Evolutionary conservation across 306 rosid species (phyloP).

Genomic region (Mucuna pruriens): DNA sequence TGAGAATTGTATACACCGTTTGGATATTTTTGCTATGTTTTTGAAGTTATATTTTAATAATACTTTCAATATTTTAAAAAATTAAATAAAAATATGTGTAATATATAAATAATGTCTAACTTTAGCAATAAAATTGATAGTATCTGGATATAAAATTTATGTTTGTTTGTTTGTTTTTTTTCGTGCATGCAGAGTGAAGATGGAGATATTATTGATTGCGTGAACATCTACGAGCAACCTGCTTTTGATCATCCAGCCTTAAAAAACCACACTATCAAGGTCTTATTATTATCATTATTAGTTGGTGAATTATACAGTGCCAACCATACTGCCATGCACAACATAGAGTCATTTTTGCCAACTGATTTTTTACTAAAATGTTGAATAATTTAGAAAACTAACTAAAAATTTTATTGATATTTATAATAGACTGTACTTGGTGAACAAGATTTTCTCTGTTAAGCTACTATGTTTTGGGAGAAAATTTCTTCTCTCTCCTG

Average conservation of each 20-base stretch:
- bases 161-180: neutral
- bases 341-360: too few relatives aligned
- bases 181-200: constrained; percentile 57
- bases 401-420: too few relatives aligned
- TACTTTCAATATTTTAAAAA: too few relatives aligned
- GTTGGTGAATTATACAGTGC: too few relatives aligned
- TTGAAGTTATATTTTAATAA: neutral
- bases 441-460: too few relatives aligned
- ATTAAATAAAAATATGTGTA: neutral
- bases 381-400: too few relatives aligned
- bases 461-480: too few relatives aligned
- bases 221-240: constrained; percentile 53
- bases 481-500: too few relatives aligned
- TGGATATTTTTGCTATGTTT: neutral
- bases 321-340: too few relatives aligned
- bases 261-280: constrained; percentile 55
- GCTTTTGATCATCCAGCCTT: constrained; percentile 62
- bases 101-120: neutral
- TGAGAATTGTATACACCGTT: too few relatives aligned
- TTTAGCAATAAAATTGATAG: neutral
- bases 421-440: too few relatives aligned
- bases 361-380: too few relatives aligned
- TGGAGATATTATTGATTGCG: constrained; percentile 63
- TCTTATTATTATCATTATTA: neutral
- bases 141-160: neutral